These are phyloP conservation scores for Ascochyta pisi DNA, from an alignment of 2,329 filamentous ascomycete genomes.

Conservation along the genomic window DNA sequence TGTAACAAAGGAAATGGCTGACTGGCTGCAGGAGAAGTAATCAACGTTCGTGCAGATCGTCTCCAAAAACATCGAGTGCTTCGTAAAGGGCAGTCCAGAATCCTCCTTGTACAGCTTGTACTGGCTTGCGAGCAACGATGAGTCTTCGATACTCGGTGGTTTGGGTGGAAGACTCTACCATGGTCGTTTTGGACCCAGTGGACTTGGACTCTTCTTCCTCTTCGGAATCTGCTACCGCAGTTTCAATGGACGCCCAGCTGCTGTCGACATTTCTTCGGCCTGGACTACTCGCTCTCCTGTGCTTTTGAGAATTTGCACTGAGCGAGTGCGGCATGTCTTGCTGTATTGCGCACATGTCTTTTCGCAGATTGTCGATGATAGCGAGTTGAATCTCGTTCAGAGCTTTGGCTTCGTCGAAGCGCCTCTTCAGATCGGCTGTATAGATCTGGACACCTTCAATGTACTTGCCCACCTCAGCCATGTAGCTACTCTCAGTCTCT, in stretches of 20 bases:
- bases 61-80: conserved; percentile 29
- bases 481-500: conserved; percentile 28
- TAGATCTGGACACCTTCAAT: conserved; percentile 37
- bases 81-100: conserved; percentile 34
- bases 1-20: not conserved
- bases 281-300: conserved; percentile 4
- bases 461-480: conserved; percentile 35
- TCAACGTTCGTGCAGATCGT: conserved; percentile 15
- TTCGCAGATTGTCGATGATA: conserved; percentile 39
- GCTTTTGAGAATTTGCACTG: not conserved
- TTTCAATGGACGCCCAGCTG: conserved; percentile 14
- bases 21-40: not conserved
- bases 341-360: conserved; percentile 28
- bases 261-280: not conserved
- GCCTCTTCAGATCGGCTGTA: conserved; percentile 35
- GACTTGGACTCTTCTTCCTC: not conserved
- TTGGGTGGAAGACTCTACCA: conserved; percentile 12
- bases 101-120: conserved; percentile 11
- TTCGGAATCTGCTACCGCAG: conserved; percentile 3
- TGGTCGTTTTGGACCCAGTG: conserved; percentile 7
- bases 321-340: conserved; percentile 22
- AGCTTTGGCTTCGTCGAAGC: conserved; percentile 44
- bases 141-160: conserved; percentile 7
- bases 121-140: conserved; percentile 22
- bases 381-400: conserved; percentile 43